Evolutionary conservation across 441 rosid genomes (phyloP), one percentile per base, ranked within the genome.

Genomic region (Gossypium davidsonii): DNA sequence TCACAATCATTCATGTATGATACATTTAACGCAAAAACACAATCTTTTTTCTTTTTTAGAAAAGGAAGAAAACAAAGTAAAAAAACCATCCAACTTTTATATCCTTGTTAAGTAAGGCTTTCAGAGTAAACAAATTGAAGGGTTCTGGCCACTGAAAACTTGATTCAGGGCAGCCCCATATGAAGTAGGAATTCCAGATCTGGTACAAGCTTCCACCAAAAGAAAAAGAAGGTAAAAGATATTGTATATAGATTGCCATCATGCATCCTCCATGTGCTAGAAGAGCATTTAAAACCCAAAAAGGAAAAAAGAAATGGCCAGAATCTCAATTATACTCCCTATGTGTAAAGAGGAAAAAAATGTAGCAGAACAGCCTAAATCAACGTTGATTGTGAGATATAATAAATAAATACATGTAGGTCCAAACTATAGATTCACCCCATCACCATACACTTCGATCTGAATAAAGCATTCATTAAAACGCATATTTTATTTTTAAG

Each of bases 391-490:
- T 25, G 14, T 7, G 14, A 67, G 42, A 67, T 48, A 23, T 67
- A 48, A 48, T 49, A 14, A 67, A 49, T 8, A 26, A 49, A 48
- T 49, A n/a, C 57, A 49, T 17, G 71, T 15, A 23, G 57, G 44
- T 48, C 23, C 58, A 49, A 67, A 67, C 57, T 67, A 18, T 39
- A 26, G 58, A 67, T 67, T 67, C 71, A 55, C 21, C 44, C 23
- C 58, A 49, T 26, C 21, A 49, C 58, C 42, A 25, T 49, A 67
- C n/a, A 25, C 21, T 67, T 25, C 44, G 42, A 67, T 49, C 42
- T 26, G 71, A 49, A 48, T 42, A 67, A 67, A 49, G 51, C 21
- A 23, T 67, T 49, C 42, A 48, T 49, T 67, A 53, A 67, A 67
- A 57, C 25, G 4, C 58, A 67, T 44, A 25, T 67, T 49, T 23